These are phyloP conservation scores for Leccinum ochraceum DNA, from an alignment of 768 basidiomycete genomes.

Conservation along the genomic window DNA sequence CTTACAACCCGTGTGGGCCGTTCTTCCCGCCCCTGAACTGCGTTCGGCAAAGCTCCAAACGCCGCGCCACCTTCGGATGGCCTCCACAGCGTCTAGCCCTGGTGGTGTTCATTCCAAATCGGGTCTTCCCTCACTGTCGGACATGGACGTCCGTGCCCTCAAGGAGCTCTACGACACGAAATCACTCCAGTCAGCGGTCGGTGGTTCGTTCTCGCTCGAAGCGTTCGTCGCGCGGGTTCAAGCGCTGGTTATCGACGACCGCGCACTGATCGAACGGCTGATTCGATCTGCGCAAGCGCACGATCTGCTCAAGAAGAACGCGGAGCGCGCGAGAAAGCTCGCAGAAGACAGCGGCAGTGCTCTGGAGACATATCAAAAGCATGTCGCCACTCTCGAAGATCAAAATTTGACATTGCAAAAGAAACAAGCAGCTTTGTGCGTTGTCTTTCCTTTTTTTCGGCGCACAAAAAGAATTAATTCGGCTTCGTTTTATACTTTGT, in stretches of 20 bases:
- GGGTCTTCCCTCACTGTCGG: conserved; percentile 60
- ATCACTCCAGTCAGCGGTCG: conserved; percentile 32
- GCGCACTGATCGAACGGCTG: conserved; percentile 78
- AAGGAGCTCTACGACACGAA: conserved; percentile 70
- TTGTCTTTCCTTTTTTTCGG: conserved; percentile 23
- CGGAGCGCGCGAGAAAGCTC: conserved; percentile 87
- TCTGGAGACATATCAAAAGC: conserved; percentile 89
- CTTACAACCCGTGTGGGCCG: conserved; percentile 74
- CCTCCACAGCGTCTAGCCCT: conserved; percentile 42
- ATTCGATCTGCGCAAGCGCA: conserved; percentile 87
- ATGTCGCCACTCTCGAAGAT: conserved; percentile 79
- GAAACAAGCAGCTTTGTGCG: conserved; percentile 58
- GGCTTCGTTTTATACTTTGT: not conserved
- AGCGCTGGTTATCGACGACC: conserved; percentile 81
- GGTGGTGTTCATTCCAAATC: conserved; percentile 30
- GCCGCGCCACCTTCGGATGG: conserved; percentile 49
- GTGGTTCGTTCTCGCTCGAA: conserved; percentile 61
- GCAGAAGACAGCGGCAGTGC: conserved; percentile 79
- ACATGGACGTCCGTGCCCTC: conserved; percentile 84
- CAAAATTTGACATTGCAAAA: conserved; percentile 55
- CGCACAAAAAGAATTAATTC: not conserved
- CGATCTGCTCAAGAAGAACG: conserved; percentile 89
- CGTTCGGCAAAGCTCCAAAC: conserved; percentile 64
- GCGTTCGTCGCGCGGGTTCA: conserved; percentile 78
- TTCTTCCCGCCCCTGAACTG: conserved; percentile 83